Evolutionary conservation across 2,329 filamentous ascomycete species (phyloP).

Genomic region (Neobulgaria alba): DNA sequence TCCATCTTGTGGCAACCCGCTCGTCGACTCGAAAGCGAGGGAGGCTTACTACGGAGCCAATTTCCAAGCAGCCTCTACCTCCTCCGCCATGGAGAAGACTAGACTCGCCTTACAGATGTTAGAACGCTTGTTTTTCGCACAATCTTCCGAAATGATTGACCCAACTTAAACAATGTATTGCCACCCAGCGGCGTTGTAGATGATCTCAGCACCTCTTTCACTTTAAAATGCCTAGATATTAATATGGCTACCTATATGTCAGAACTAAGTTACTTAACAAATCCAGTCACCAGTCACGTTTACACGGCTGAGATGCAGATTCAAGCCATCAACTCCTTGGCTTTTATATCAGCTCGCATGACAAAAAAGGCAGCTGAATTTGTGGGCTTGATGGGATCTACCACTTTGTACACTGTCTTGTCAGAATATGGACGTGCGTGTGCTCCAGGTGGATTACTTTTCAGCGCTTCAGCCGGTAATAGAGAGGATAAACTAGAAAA

Average conservation of each 20-base stretch:
- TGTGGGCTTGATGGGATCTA: conserved; percentile 45
- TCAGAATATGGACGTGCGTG: conserved; percentile 47
- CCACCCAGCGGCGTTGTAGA: conserved; percentile 53
- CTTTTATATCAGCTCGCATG: conserved; percentile 48
- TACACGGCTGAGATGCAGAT: conserved; percentile 61
- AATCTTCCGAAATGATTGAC: conserved; percentile 56
- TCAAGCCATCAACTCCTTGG: conserved; percentile 58
- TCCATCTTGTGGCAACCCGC: conserved; percentile 58
- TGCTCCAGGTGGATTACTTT: conserved; percentile 28
- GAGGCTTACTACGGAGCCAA: conserved; percentile 54
- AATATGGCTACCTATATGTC: conserved; percentile 56
- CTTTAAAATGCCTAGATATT: conserved; percentile 57
- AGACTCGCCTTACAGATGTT: conserved; percentile 42
- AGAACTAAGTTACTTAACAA: conserved; percentile 52
- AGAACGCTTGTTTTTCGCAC: conserved; percentile 55
- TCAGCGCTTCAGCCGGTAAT: too few species aligned
- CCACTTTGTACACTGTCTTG: conserved; percentile 46
- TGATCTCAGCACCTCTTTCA: conserved; percentile 48
- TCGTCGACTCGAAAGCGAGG: conserved; percentile 39
- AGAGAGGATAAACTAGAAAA: too few species aligned
- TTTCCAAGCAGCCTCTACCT: conserved; percentile 56
- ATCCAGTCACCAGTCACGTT: conserved; percentile 53
- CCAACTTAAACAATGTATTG: conserved; percentile 50
- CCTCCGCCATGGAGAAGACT: conserved; percentile 56
- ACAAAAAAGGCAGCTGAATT: conserved; percentile 48